phyloP scores from a whole-genome alignment of 1,139 yeast genomes.

The Candida glucosophila region DNA sequence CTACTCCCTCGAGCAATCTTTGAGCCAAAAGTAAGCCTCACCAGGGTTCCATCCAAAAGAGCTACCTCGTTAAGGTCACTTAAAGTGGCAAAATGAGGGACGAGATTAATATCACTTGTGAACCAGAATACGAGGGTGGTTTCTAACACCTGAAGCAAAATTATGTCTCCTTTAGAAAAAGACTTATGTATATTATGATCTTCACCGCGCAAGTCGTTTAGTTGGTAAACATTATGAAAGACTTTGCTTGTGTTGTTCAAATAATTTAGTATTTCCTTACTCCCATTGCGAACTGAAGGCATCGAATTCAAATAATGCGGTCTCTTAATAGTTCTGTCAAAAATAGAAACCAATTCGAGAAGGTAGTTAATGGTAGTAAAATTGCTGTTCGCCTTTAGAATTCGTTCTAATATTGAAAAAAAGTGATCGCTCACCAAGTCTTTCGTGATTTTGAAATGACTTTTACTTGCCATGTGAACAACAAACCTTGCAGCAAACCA shows the following conservation, averaged over 20 bases:
- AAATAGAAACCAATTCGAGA: slow-evolving; percentile 2
- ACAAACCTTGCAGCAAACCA: too few species aligned
- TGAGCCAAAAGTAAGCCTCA: slow-evolving; percentile 2
- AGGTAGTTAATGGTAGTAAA: slow-evolving; percentile 5
- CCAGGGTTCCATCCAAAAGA: not conserved
- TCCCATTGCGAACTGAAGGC: slow-evolving; percentile 2
- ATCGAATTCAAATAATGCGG: slow-evolving; percentile 1
- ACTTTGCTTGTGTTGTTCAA: slow-evolving; percentile 1
- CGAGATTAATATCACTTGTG: slow-evolving; percentile 1
- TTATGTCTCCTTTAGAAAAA: slow-evolving; percentile 3
- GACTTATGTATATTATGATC: slow-evolving; percentile 2
- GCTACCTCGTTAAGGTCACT: slow-evolving; percentile 2
- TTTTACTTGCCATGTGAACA: too few species aligned
- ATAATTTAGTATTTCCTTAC: slow-evolving; percentile 2
- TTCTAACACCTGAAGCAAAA: slow-evolving; percentile 5
- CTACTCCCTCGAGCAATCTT: too few species aligned
- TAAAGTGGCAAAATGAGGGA: slow-evolving; percentile 4
- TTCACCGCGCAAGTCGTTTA: slow-evolving; percentile 1
- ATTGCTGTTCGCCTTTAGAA: slow-evolving; percentile 2
- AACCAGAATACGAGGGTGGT: slow-evolving; percentile 5
- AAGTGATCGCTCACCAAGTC: slow-evolving; percentile 1
- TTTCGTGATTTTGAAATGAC: not conserved
- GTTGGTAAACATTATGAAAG: slow-evolving; percentile 6
- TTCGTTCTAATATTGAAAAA: slow-evolving; percentile 1
- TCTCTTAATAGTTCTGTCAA: slow-evolving; percentile 1